Base-by-base conservation (phyloP, 83 land plant species). In the Picea abies region DNA sequence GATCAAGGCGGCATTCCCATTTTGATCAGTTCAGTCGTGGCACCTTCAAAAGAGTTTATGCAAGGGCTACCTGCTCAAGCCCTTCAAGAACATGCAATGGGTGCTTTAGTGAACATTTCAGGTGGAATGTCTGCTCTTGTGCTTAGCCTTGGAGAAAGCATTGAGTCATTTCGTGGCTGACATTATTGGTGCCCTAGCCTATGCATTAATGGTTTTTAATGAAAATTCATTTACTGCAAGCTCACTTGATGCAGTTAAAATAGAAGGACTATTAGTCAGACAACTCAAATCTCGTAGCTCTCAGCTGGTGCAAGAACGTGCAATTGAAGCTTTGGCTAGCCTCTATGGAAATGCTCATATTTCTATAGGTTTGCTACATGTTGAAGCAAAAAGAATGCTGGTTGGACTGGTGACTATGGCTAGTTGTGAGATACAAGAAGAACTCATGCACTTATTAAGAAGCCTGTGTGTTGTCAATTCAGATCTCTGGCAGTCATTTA, bases 1-100 rank as follows among this genome's bases (percentile, higher is more conserved):
- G 89, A 87, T 83, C 90, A 88, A 62, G 81, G 82, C 63, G 91
- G 91, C 23, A 75, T 95, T 41, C 89, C 91, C 23, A 76, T 84
- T 70, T 82, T 95, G 17, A 93, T 94, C 63, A 83, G 90, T 25
- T 92, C 97, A 25, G 66, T 88, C 52, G 90, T 95, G 41, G 97
- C 97, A 62, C 97, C 97, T 69, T 95, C 96, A 35, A 95, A 95
- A 83, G 94, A 95, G 83, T 86, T 86, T 76, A 95, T 95, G 94
- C 97, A 91, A 84, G 97, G 97, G 15, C 4, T 37, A 37, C 39
- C 39, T 37, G 4, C 39, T 37, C 39, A 37, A 37, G 4, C 39
- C 39, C 0, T 37, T 37, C 4, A 37, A 0, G 39, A 37, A 37
- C 4, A 37, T 37, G 39, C 4, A 37, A 37, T 37, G 80, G 77